Base-by-base conservation (phyloP, 345 rosid species). In the Eucalyptus erythrocorys region DNA sequence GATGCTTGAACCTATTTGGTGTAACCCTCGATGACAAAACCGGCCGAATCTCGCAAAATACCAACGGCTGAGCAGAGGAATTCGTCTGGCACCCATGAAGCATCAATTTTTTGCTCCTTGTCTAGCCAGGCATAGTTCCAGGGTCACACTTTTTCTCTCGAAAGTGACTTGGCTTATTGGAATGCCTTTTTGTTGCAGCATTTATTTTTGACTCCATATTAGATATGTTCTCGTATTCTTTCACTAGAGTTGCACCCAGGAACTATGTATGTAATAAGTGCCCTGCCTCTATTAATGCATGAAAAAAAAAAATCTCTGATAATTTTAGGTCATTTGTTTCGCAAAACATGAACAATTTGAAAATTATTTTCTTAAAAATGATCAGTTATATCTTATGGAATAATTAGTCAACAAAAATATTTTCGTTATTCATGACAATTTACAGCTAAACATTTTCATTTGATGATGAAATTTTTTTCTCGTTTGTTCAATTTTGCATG, bases 21-120 rank as follows among this genome's bases (percentile, higher is more conserved):
- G 16, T 48, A 48, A 48, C 50, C 50, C 14, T 48, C 50, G 17
- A 48, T 16, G 4, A n/a, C 0, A 2, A 48, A 13, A 2, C 50
- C 6, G 5, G 14, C 13, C 0, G 2, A 1, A 48, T 48, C 16
- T 48, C 1, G 6, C 1, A 48, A 6, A 13, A 48, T 48, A 48
- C 50, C 14, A 48, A 6, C 1, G 14, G 3, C 6, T 13, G 1
- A 48, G 50, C 17, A 48, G 6, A 48, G 50, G 50, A 48, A 48
- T 13, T 13, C 0, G 3, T 3, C 2, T 0, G 3, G 16, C 5
- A 48, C 50, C 50, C 50, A 48, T 48, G 47, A 37, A 37, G 7
- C 13, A 37, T 37, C 19, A 37, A 7, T 21, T 10, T 22, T 37
- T 37, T 34, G 12, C 43, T 71, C 37, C 81, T 37, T 37, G 81